Evolutionary conservation across 371 early-diverging fungal genomes (phyloP).

Genomic region (Mortierella sp.): DNA sequence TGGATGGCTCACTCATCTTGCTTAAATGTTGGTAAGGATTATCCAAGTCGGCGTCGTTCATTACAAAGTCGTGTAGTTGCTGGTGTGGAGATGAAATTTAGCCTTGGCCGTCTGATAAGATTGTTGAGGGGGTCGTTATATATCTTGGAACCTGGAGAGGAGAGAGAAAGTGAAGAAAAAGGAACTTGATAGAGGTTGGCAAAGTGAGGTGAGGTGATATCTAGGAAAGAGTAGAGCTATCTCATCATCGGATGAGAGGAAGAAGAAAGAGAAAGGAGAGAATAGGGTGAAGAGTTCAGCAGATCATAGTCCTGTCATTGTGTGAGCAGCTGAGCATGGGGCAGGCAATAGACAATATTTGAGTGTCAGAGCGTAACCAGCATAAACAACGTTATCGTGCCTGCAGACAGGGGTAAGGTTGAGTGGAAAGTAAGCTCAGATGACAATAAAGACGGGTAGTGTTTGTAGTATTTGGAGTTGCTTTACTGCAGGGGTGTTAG

Average conservation of each 20-base stretch:
- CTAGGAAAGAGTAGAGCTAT: neutral
- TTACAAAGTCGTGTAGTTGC: neutral
- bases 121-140: neutral
- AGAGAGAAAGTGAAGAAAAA: neutral
- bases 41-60: slow-evolving; percentile 4
- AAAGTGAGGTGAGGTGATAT: neutral
- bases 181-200: neutral
- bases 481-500: too few relatives aligned
- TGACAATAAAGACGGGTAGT: neutral
- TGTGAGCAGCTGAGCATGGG: slow-evolving; percentile 38
- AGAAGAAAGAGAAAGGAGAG: neutral
- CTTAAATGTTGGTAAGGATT: neutral
- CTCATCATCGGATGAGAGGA: neutral
- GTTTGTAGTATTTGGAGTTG: neutral
- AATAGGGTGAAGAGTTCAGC: neutral
- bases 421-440: neutral
- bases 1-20: slow-evolving; percentile 1
- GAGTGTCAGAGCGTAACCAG: neutral
- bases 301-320: slow-evolving; percentile 4
- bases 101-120: neutral
- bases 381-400: neutral
- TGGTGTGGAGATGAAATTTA: neutral
- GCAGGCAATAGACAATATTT: neutral
- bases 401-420: neutral
- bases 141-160: neutral